Evolutionary conservation across 495 filamentous ascomycete genomes (phyloP).

Genomic region (Lophium mytilinum): DNA sequence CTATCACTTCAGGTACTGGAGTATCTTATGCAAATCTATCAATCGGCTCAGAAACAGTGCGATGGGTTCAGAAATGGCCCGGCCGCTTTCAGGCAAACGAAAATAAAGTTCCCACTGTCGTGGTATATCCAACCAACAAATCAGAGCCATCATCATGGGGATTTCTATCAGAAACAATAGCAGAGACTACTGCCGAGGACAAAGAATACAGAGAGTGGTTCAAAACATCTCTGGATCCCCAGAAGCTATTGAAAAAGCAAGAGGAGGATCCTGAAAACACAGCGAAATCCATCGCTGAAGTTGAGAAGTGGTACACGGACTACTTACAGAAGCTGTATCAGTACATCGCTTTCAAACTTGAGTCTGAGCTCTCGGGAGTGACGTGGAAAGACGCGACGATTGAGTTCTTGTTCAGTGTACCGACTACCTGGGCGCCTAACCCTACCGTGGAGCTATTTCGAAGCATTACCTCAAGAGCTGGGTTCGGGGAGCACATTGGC

Average conservation of each 20-base stretch:
- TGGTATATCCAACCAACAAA: constrained; percentile 42
- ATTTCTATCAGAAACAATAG: constrained; percentile 38
- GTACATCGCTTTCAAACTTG: constrained; percentile 45
- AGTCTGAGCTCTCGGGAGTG: constrained; percentile 32
- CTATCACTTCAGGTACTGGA: constrained; percentile 29
- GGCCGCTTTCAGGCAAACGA: constrained; percentile 46
- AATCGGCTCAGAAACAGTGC: constrained; percentile 39
- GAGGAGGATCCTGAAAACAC: constrained; percentile 26
- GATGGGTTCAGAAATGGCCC: constrained; percentile 55
- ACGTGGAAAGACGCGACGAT: constrained; percentile 43
- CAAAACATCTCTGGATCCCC: constrained; percentile 51
- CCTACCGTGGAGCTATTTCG: constrained; percentile 51
- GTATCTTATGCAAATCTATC: constrained; percentile 45
- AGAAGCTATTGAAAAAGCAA: constrained; percentile 33
- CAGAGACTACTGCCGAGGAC: constrained; percentile 39
- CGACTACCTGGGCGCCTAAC: constrained; percentile 57
- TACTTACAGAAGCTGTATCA: constrained; percentile 48
- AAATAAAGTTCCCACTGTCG: constrained; percentile 53
- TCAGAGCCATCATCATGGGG: constrained; percentile 46
- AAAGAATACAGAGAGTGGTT: constrained; percentile 46
- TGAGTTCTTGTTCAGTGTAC: constrained; percentile 60
- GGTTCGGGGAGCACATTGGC: constrained; percentile 39
- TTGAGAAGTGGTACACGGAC: constrained; percentile 48
- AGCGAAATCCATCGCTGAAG: constrained; percentile 34
- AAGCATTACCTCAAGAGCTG: constrained; percentile 41